Percentiles rank a stretch among this genome's conserved stretches.
Evolutionary conservation across 2,329 filamentous ascomycete species (phyloP).

Genomic region (Trichoderma lentiforme): DNA sequence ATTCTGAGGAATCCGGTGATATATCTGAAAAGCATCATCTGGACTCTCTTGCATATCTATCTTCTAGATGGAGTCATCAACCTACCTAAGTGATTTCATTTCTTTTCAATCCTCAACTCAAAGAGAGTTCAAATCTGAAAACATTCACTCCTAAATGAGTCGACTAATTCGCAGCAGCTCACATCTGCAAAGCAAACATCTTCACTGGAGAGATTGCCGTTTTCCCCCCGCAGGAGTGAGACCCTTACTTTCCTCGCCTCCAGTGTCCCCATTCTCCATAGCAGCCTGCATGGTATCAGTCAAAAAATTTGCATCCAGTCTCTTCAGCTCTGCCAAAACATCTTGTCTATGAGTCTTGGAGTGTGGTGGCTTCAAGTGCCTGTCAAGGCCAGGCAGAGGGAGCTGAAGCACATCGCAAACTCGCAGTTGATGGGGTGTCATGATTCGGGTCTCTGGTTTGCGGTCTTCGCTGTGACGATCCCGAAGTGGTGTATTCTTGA

Average conservation of each 20-base stretch:
- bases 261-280: not conserved
- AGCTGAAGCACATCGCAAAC: slow-evolving; percentile 22
- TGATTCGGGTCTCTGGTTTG: not conserved
- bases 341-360: slow-evolving; percentile 23
- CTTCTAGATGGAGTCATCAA: not conserved
- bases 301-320: slow-evolving; percentile 30
- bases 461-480: not conserved
- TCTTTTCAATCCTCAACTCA: not conserved
- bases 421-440: slow-evolving; percentile 6
- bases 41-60: not conserved
- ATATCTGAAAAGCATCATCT: not conserved
- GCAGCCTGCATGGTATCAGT: slow-evolving; percentile 11
- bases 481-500: not conserved
- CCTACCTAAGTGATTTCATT: not conserved
- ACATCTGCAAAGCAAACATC: not conserved
- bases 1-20: not conserved
- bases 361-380: slow-evolving; percentile 21
- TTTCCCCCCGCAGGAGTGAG: not conserved
- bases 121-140: not conserved
- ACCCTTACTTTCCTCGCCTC: not conserved
- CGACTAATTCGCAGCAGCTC: not conserved
- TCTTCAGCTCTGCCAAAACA: slow-evolving; percentile 30
- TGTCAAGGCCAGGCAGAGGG: slow-evolving; percentile 26
- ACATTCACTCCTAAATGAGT: not conserved
- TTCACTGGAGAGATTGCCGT: not conserved